phyloP scores from a whole-genome alignment of 148 eudicot species.

The Rhododendron ovatum region DNA sequence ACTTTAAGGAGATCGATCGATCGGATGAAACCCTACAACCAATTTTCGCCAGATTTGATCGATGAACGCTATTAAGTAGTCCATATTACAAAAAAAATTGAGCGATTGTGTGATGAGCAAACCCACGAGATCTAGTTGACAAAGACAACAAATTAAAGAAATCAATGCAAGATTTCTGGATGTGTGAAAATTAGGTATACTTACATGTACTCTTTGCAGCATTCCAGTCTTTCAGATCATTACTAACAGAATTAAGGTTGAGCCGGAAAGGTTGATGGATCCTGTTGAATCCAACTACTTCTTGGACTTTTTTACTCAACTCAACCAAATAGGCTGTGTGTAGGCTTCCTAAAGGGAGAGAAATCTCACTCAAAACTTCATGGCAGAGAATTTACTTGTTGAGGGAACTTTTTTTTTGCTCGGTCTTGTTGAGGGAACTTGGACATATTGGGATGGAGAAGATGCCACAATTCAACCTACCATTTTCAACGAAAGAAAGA shows the following conservation, averaged over 20 bases:
- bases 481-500: slow-evolving; percentile 19
- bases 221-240: neutral
- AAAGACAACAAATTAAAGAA: neutral
- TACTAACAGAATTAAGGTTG: neutral
- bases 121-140: neutral
- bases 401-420: neutral
- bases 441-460: slow-evolving; percentile 6
- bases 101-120: neutral
- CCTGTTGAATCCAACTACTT: neutral
- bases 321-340: neutral
- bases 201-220: slow-evolving; percentile 1
- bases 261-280: neutral
- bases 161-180: neutral
- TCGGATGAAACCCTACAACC: neutral
- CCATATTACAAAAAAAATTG: neutral
- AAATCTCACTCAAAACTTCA: neutral
- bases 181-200: neutral
- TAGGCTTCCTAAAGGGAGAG: neutral
- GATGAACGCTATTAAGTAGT: neutral
- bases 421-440: neutral
- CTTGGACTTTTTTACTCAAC: neutral
- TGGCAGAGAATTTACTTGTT: slow-evolving; percentile 6
- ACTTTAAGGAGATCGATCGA: neutral
- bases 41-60: neutral
- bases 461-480: slow-evolving; percentile 33